Evolutionary conservation across 768 basidiomycete genomes (phyloP), one percentile per base, ranked within the genome.

Genomic region (Boletellus ananas): DNA sequence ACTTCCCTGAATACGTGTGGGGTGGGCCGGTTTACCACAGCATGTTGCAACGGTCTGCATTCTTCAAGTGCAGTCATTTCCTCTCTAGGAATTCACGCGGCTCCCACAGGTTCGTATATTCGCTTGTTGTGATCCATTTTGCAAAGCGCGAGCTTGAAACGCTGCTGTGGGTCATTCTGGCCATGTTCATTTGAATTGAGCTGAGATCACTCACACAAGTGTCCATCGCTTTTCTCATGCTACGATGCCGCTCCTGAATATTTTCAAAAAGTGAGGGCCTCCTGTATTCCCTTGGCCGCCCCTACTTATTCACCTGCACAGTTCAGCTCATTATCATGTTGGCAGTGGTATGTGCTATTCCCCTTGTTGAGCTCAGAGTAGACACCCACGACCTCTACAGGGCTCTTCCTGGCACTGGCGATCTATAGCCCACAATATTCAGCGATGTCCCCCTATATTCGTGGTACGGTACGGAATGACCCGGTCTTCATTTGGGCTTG

Each of bases 161-260:
- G 3, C 50, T 94, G 4, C 95, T 93, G 90, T 89, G 47, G 49
- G 85, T 67, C n/a, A 27, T 55, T 31, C 31, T 25, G 3, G 23
- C 13, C 14, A 3, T 37, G 16, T 37, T 23, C 27, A 50, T 21
- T 18, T 25, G 12, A 21, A 16, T 41, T 13, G 20, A 4, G 25
- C 40, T 55, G 42, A 59, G 11, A 45, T 38, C 9, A 34, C 10
- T 29, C n/a, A 39, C 18, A 40, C 7, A 18, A 91, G 89, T 61
- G 81, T 99, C 2, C 96, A 99, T 66, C 87, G 90, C 11, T 98
- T 97, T 77, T 97, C 94, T 27, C 83, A 93, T 70, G 88, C 84
- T 2, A 96, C 95, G 0, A 95, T 98, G 89, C 96, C 95, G 2
- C 69, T 85, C 50, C 61, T 63, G 51, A 90, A 92, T 64, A 79